Conservation (phyloP, 768 basidiomycete genomes). For the Naganishia vishniacii region DNA sequence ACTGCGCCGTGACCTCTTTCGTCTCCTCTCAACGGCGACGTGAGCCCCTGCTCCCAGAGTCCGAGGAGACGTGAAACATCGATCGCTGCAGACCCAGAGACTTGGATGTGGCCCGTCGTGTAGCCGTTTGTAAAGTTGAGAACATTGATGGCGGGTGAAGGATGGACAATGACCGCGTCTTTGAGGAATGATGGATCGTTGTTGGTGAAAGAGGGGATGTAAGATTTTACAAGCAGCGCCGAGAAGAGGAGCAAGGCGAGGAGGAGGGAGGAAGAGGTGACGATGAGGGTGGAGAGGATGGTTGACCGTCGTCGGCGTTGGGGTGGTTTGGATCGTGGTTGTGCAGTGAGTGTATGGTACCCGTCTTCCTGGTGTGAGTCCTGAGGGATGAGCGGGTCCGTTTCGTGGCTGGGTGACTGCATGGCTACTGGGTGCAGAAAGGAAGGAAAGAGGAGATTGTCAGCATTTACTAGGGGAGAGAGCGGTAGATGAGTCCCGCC, state of each 20-base stretch:
- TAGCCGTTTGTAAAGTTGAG: constrained; percentile 41
- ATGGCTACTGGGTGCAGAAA: too few relatives aligned
- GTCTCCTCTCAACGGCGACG: neutral
- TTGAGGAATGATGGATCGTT: constrained; percentile 33
- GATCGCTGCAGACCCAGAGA: constrained; percentile 37
- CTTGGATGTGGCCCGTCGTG: constrained; percentile 37
- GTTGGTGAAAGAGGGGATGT: constrained; percentile 35
- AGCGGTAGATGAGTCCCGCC: too few relatives aligned
- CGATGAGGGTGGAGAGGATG: constrained; percentile 27
- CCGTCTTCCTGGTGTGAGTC: neutral
- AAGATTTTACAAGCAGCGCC: constrained; percentile 36
- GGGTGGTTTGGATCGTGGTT: too few relatives aligned
- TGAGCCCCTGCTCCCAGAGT: constrained; percentile 19
- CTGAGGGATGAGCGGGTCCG: neutral
- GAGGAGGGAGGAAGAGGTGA: constrained; percentile 34
- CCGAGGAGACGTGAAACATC: constrained; percentile 43
- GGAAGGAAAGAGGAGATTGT: too few relatives aligned
- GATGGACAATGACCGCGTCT: constrained; percentile 34
- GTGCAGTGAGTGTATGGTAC: neutral
- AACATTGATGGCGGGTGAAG: constrained; percentile 35
- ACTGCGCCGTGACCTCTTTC: constrained; percentile 32
- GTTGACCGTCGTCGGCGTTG: constrained; percentile 7
- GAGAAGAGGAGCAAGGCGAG: constrained; percentile 34
- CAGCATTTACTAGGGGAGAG: too few relatives aligned
- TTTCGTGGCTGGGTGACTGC: neutral